A percentile compares a stretch with the other conserved stretches of the same genome.
These are phyloP conservation scores for Margaritispora aquatica DNA, from an alignment of 495 filamentous ascomycete genomes.

Conservation along the genomic window DNA sequence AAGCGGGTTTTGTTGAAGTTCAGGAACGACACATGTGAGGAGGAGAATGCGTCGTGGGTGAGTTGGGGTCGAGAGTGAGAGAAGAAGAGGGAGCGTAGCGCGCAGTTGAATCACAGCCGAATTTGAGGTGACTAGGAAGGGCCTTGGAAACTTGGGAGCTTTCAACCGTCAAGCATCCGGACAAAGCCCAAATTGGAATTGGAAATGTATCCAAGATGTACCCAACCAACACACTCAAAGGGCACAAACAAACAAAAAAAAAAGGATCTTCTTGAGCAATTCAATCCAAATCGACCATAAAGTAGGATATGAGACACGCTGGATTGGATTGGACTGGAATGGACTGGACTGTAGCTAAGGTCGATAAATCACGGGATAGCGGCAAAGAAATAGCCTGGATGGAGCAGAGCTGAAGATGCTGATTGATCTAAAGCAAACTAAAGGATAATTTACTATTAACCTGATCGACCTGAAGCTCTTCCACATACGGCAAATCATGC, in stretches of 20 bases:
- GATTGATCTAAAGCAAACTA: too few species aligned
- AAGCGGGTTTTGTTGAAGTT: not conserved
- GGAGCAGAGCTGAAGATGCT: too few species aligned
- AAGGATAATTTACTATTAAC: not conserved
- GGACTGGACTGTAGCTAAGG: too few species aligned
- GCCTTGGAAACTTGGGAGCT: not conserved
- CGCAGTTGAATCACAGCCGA: not conserved
- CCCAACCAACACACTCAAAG: not conserved
- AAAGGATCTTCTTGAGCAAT: not conserved
- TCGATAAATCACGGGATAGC: too few species aligned
- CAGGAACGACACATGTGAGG: not conserved
- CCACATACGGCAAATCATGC: not conserved
- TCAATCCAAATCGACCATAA: too few species aligned
- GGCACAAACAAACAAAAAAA: not conserved
- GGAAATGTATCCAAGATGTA: not conserved
- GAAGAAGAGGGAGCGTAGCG: not conserved
- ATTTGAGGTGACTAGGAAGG: not conserved
- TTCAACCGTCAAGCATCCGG: not conserved
- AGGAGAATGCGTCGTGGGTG: not conserved
- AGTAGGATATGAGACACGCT: too few species aligned
- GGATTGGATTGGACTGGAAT: too few species aligned
- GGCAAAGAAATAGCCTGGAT: too few species aligned
- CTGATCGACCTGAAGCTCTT: not conserved
- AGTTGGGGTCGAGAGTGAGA: not conserved
- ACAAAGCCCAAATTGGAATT: not conserved